Evolutionary conservation across 2,329 filamentous ascomycete genomes (phyloP).

Genomic region (Fusarium staphyleae): DNA sequence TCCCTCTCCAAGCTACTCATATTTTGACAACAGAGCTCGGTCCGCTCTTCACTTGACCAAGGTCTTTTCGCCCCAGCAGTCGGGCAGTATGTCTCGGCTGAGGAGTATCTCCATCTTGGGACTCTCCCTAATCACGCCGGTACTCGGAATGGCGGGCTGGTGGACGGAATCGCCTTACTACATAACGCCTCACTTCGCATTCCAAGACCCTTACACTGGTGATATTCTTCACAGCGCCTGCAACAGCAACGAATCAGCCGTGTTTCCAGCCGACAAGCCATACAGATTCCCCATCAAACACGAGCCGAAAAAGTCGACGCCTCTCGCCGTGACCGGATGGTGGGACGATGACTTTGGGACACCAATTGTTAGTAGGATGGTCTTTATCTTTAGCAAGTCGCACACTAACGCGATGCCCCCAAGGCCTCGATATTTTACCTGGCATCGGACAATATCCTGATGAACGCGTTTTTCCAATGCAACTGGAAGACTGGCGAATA

Average conservation of each 20-base stretch:
- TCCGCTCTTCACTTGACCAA: too few relatives aligned
- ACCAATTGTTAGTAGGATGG: constrained; percentile 12
- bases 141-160: constrained; percentile 27
- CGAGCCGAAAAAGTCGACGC: constrained; percentile 17
- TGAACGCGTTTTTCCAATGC: constrained; percentile 27
- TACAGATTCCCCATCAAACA: constrained; percentile 22
- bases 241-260: constrained; percentile 27
- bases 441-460: constrained; percentile 6
- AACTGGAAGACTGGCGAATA: constrained; percentile 25
- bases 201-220: constrained; percentile 30
- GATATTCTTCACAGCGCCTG: constrained; percentile 31
- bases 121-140: neutral
- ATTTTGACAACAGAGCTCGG: too few relatives aligned
- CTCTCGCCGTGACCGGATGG: constrained; percentile 19
- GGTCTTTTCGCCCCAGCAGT: too few relatives aligned
- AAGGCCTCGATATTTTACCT: constrained; percentile 32
- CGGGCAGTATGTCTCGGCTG: too few relatives aligned
- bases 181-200: constrained; percentile 33
- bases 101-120: too few relatives aligned
- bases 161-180: constrained; percentile 24
- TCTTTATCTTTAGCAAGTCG: too few relatives aligned
- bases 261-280: constrained; percentile 22
- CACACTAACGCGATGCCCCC: neutral
- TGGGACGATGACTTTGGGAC: constrained; percentile 26
- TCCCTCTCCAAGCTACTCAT: too few relatives aligned